Evolutionary conservation across 2,329 filamentous ascomycete genomes (phyloP).

Genomic region (Byssoonygena ceratinophila): DNA sequence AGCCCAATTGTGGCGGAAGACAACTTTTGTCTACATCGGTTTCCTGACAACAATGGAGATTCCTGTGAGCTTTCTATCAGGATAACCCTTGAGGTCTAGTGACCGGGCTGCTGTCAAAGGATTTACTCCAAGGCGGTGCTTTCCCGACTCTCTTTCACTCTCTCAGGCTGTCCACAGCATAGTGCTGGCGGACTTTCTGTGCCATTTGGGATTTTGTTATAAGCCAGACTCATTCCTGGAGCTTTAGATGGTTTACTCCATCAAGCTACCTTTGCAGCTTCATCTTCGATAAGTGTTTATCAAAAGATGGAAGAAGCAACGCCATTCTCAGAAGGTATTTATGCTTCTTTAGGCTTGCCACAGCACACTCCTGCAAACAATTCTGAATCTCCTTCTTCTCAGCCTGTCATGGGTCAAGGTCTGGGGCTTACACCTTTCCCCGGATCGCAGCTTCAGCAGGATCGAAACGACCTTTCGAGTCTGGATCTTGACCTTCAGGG

Average conservation of each 20-base stretch:
- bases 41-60: not conserved
- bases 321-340: constrained; percentile 29
- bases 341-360: constrained; percentile 24
- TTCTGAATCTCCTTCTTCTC: constrained; percentile 17
- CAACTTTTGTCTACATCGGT: not conserved
- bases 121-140: not conserved
- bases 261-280: constrained; percentile 13
- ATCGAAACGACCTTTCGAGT: not conserved
- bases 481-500: not conserved
- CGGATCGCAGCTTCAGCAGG: constrained; percentile 26
- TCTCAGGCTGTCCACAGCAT: constrained; percentile 4
- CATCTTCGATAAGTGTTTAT: constrained; percentile 14
- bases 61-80: not conserved
- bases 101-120: not conserved
- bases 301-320: constrained; percentile 17
- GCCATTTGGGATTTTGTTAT: constrained; percentile 1
- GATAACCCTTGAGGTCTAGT: not conserved
- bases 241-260: not conserved
- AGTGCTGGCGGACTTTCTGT: constrained; percentile 4
- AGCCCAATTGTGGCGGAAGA: not conserved
- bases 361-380: constrained; percentile 7
- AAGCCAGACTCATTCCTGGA: not conserved
- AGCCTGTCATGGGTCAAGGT: constrained; percentile 24
- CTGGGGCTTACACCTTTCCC: constrained; percentile 38
- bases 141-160: not conserved